These are phyloP conservation scores for Phylloporus sp. DNA, from an alignment of 768 basidiomycete species.

Conservation along the genomic window DNA sequence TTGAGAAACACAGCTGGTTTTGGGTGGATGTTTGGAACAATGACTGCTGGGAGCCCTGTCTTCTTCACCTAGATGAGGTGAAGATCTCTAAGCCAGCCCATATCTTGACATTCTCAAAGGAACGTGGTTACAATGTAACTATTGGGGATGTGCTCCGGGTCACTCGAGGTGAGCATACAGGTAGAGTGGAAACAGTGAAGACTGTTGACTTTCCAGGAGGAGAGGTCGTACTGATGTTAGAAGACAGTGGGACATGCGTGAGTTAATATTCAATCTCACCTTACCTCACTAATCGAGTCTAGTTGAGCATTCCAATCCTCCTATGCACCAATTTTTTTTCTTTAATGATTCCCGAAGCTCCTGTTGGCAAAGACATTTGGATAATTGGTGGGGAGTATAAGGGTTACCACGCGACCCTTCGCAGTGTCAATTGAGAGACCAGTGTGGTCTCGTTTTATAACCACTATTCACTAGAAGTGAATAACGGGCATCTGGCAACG, in stretches of 20 bases:
- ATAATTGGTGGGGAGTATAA: neutral
- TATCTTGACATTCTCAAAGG: neutral
- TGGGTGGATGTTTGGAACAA: neutral
- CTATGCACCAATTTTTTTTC: neutral
- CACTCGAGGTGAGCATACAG: neutral
- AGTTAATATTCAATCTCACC: neutral
- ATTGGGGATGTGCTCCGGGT: neutral
- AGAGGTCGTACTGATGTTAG: neutral
- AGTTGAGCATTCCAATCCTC: neutral
- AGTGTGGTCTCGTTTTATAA: neutral
- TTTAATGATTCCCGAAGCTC: neutral
- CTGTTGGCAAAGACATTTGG: neutral
- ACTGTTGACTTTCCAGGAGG: neutral
- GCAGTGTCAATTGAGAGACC: neutral
- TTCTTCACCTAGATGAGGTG: neutral
- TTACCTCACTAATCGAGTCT: neutral
- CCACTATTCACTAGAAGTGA: neutral
- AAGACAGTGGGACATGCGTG: neutral
- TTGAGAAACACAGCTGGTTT: neutral
- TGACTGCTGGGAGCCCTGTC: neutral
- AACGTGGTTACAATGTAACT: neutral
- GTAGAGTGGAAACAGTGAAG: neutral
- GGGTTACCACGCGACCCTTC: neutral
- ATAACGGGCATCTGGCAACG: neutral
- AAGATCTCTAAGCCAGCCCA: neutral